These are phyloP conservation scores for Fusarium nurragi DNA, from an alignment of 2,329 filamentous ascomycete genomes.

Conservation along the genomic window DNA sequence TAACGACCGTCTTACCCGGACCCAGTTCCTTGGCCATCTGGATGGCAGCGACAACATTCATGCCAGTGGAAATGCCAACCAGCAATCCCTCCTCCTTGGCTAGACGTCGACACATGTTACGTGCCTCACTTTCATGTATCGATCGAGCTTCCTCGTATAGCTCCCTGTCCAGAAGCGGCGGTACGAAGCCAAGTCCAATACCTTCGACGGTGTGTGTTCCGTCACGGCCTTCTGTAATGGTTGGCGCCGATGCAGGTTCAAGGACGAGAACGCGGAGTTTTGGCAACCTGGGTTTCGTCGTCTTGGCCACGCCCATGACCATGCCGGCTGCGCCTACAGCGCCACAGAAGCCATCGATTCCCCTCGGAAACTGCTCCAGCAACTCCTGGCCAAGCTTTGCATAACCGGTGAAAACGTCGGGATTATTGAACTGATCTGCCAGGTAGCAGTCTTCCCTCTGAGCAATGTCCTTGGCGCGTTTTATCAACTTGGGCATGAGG, in stretches of 20 bases:
- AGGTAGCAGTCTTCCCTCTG: background rate
- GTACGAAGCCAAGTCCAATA: background rate
- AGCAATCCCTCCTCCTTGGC: background rate
- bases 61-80: background rate
- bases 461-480: background rate
- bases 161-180: background rate
- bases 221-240: background rate
- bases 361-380: background rate
- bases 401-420: background rate
- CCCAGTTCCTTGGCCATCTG: background rate
- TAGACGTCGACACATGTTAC: background rate
- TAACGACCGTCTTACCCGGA: slow-evolving; percentile 1
- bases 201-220: background rate
- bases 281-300: background rate
- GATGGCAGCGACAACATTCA: background rate
- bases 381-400: background rate
- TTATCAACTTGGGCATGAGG: background rate
- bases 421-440: background rate
- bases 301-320: background rate
- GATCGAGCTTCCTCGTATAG: background rate
- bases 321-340: background rate
- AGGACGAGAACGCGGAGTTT: background rate
- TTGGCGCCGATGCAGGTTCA: background rate
- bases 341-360: background rate
- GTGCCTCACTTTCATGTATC: background rate